These are phyloP conservation scores for Sarocladium strictum DNA, from an alignment of 2,329 filamentous ascomycete species.

Conservation along the genomic window DNA sequence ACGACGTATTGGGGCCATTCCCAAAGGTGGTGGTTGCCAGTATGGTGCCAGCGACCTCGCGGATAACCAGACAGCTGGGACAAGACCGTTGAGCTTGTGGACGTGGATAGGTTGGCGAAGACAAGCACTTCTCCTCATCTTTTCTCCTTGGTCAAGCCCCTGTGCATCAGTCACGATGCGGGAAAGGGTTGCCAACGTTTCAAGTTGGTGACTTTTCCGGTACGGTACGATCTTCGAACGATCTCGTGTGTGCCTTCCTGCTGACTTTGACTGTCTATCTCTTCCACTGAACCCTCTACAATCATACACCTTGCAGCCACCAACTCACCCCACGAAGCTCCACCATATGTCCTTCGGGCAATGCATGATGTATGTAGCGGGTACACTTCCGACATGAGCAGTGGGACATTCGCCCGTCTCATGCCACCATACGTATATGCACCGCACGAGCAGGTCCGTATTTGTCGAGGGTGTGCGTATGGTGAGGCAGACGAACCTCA, in stretches of 20 bases:
- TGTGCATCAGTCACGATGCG: too few relatives aligned
- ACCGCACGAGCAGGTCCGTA: background rate
- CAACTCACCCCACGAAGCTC: background rate
- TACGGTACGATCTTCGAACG: background rate
- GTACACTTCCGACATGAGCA: slow-evolving; percentile 6
- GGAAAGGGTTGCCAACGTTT: background rate
- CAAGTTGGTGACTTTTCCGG: background rate
- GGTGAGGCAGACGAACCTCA: background rate
- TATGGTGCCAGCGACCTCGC: background rate
- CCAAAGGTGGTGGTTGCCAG: background rate
- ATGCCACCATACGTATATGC: background rate
- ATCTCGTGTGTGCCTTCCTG: background rate
- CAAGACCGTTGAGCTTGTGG: background rate
- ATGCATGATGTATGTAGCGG: slow-evolving; percentile 3
- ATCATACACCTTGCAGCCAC: background rate
- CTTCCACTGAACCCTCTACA: background rate
- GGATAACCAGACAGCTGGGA: slow-evolving; percentile 4
- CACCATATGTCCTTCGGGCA: background rate
- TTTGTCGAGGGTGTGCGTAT: background rate
- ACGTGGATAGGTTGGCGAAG: background rate
- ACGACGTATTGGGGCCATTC: background rate
- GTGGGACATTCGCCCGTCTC: slow-evolving; percentile 2
- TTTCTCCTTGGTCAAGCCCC: background rate
- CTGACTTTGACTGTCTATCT: background rate
- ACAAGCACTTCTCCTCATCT: background rate